These are phyloP conservation scores for Coemansia sp. DNA, from an alignment of 192 early-diverging fungal genomes.

Conservation along the genomic window DNA sequence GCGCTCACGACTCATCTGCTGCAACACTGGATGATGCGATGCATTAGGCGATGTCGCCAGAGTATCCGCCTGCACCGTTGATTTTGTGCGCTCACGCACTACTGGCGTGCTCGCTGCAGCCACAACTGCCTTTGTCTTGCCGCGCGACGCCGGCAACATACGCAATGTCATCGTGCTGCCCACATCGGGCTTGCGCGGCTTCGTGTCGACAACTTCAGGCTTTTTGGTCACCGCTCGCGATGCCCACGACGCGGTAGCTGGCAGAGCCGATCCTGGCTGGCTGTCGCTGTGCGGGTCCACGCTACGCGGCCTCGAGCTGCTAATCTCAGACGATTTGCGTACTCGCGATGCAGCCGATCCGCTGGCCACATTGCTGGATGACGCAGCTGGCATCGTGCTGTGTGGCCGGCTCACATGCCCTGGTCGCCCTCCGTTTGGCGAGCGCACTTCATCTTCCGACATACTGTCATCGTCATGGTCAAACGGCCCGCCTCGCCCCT, in stretches of 20 bases:
- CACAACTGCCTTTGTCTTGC: conserved; percentile 13
- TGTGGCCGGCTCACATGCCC: not conserved
- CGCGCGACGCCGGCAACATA: conserved; percentile 40
- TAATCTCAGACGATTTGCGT: conserved; percentile 30
- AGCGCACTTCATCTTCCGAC: conserved; percentile 1
- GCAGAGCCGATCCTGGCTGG: conserved; percentile 39
- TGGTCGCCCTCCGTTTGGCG: not conserved
- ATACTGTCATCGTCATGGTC: conserved; percentile 10
- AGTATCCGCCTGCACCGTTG: not conserved
- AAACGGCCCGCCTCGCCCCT: not conserved
- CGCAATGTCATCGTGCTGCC: conserved; percentile 44
- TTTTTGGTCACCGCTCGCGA: conserved; percentile 42
- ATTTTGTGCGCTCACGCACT: not conserved
- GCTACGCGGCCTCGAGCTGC: conserved; percentile 26
- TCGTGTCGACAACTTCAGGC: conserved; percentile 17
- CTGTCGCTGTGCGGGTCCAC: conserved; percentile 30
- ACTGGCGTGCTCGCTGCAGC: not conserved
- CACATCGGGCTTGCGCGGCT: conserved; percentile 22
- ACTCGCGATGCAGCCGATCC: conserved; percentile 23
- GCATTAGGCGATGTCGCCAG: conserved; percentile 1
- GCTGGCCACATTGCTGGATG: not conserved
- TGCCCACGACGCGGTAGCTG: conserved; percentile 54
- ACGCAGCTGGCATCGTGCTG: not conserved
- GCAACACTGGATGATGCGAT: conserved; percentile 35
- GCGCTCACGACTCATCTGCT: conserved; percentile 45